Evolutionary conservation across 805 yeast genomes (phyloP), one percentile per base, ranked within the genome.

Genomic region (Starmera caribaea): DNA sequence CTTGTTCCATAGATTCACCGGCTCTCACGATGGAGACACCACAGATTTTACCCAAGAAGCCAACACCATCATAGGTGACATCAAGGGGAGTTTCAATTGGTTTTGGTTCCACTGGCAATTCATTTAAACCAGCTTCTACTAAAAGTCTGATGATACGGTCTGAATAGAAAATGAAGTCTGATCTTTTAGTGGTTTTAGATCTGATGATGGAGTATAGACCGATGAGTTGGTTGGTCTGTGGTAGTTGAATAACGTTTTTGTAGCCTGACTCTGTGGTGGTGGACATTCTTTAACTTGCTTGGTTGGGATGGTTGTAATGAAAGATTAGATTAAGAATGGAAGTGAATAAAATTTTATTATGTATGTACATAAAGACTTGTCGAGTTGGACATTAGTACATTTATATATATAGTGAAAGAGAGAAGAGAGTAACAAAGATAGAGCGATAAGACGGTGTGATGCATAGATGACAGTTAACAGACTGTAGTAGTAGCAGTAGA

Each of bases 1-100:
- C 98, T 71, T 87, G 95, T 63, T 92, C 99, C 99, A 92, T 92
- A 34, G 95, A 82, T 63, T 92, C 99, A 49, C 99, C 99, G 5
- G 99, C 99, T 59, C 99, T 75, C 53, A 92, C 94, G 57, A 92
- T 92, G 14, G 96, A 87, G 30, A 92, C 99, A 48, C 99, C 99
- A 60, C 97, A 90, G 44, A 92, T 92, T 62, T 86, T 88, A 34
- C 98, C 97, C 54, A 76, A 65, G 60, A 90, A 90, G 43, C 71
- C 69, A 41, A 81, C 81, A 12, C 99, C 99, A 4, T 74, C 70
- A 58, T 75, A 87, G 31, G 64, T 62, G 46, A 76, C 71, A 39
- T 80, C 81, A 11, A 92, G 79, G 35, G 94, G 90, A 30, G 97
- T 89, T 38, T 71, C 70, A 35, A 92, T 81, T 4, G 65, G 57